Percentiles rank a stretch among this genome's conserved stretches.
Conservation (phyloP, 108 stramenopile species). For the Nitzschia sp. region DNA sequence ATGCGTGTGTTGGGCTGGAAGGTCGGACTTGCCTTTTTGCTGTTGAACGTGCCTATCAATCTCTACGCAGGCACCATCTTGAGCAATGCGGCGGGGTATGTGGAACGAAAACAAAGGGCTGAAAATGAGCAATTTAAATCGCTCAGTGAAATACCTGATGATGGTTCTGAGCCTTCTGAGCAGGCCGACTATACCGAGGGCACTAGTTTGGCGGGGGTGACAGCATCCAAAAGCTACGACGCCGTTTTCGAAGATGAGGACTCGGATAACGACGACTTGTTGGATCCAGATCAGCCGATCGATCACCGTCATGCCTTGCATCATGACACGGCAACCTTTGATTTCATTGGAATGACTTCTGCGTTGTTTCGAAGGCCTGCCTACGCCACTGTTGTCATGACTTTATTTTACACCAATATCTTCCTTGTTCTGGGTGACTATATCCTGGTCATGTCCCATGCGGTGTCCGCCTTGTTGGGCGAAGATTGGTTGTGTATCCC, state of each 20-base stretch:
- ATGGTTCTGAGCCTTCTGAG: not conserved
- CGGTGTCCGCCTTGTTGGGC: constrained; percentile 56
- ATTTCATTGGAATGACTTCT: constrained; percentile 69
- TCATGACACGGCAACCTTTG: constrained; percentile 58
- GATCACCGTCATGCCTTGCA: constrained; percentile 15
- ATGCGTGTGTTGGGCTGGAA: constrained; percentile 41
- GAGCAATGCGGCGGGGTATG: constrained; percentile 39
- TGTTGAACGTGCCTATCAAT: constrained; percentile 63
- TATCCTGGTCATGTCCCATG: constrained; percentile 72
- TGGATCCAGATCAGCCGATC: not conserved
- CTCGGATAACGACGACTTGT: not conserved
- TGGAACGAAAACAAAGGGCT: constrained; percentile 35
- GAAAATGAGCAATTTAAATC: not conserved
- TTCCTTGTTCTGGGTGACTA: constrained; percentile 74
- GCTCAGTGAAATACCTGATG: not conserved
- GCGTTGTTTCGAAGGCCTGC: constrained; percentile 44
- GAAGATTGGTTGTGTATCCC: constrained; percentile 63
- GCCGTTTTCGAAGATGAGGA: not conserved
- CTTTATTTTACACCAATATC: constrained; percentile 64
- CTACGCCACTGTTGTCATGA: constrained; percentile 41
- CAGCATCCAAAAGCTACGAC: not conserved
- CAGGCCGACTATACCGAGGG: not conserved
- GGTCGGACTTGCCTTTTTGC: constrained; percentile 55
- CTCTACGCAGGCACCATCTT: constrained; percentile 63
- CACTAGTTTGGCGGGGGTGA: not conserved